A percentile compares a stretch with the other conserved stretches of the same genome.
These are phyloP conservation scores for Ilyonectria mors-panacis DNA, from an alignment of 2,329 filamentous ascomycete species.

Conservation along the genomic window DNA sequence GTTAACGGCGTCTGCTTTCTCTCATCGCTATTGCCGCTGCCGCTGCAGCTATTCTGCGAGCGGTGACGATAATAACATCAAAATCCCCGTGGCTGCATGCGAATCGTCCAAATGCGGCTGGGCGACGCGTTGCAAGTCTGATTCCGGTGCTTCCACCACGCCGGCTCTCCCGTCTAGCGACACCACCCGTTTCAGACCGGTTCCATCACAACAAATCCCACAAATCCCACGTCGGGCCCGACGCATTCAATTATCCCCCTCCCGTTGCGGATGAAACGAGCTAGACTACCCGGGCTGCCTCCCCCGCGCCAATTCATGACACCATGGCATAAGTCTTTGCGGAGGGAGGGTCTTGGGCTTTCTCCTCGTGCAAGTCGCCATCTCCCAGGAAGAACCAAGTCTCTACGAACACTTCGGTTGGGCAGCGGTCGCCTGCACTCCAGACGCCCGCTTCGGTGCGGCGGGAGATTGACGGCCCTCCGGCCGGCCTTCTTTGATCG, in stretches of 20 bases:
- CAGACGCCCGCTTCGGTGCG: conserved; percentile 11
- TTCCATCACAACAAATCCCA: conserved; percentile 42
- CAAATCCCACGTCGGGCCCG: conserved; percentile 23
- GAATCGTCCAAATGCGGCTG: background rate
- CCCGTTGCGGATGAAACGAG: conserved; percentile 42
- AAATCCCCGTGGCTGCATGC: conserved; percentile 9
- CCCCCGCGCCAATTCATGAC: conserved; percentile 42
- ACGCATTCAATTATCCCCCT: conserved; percentile 7
- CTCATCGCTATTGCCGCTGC: background rate
- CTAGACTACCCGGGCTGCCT: conserved; percentile 41
- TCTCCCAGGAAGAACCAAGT: conserved; percentile 26
- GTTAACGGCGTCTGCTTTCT: conserved; percentile 13
- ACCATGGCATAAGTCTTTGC: conserved; percentile 21
- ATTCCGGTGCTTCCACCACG: background rate
- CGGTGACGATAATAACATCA: conserved; percentile 30
- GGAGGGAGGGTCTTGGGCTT: conserved; percentile 15
- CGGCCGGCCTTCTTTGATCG: conserved; percentile 8
- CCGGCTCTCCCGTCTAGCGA: conserved; percentile 27
- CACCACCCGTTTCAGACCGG: conserved; percentile 41
- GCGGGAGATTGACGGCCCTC: conserved; percentile 16
- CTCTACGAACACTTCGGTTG: background rate
- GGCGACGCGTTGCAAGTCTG: conserved; percentile 8
- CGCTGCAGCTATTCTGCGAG: background rate
- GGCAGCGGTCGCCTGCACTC: conserved; percentile 15
- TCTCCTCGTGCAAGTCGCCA: conserved; percentile 35